Evolutionary conservation across 805 yeast species (phyloP).

Genomic region (Nematodospora valgi): DNA sequence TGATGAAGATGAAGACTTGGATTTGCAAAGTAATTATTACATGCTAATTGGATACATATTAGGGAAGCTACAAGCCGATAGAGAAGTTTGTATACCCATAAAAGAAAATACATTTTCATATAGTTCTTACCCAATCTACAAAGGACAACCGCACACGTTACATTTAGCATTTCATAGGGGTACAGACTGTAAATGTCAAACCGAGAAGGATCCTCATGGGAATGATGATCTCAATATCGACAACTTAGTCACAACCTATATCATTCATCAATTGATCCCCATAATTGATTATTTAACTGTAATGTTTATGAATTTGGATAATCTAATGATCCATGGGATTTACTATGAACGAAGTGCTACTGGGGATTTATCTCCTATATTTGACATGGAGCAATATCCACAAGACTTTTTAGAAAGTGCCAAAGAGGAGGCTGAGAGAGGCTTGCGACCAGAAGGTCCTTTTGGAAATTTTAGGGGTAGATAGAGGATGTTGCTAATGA

Average conservation of each 20-base stretch:
- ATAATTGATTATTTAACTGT: constrained; percentile 22
- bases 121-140: constrained; percentile 28
- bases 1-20: constrained; percentile 16
- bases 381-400: constrained; percentile 27
- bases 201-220: constrained; percentile 23
- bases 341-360: constrained; percentile 19
- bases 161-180: constrained; percentile 27
- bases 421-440: constrained; percentile 9
- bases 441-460: constrained; percentile 11
- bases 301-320: constrained; percentile 23
- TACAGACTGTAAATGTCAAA: constrained; percentile 19
- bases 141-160: constrained; percentile 33
- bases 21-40: constrained; percentile 27
- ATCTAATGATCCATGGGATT: constrained; percentile 33
- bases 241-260: constrained; percentile 30
- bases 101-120: constrained; percentile 21
- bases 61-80: constrained; percentile 31
- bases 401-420: constrained; percentile 13
- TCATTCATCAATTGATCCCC: constrained; percentile 33
- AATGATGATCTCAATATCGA: constrained; percentile 21
- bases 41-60: constrained; percentile 30
- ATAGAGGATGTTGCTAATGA: too few species aligned
- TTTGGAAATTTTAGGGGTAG: constrained; percentile 19
- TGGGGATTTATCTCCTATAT: constrained; percentile 20
- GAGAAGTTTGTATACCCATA: constrained; percentile 35